Percentiles rank a stretch among this genome's conserved stretches.
Conservation (phyloP, 148 eudicot species). For the Rhododendron molle region DNA sequence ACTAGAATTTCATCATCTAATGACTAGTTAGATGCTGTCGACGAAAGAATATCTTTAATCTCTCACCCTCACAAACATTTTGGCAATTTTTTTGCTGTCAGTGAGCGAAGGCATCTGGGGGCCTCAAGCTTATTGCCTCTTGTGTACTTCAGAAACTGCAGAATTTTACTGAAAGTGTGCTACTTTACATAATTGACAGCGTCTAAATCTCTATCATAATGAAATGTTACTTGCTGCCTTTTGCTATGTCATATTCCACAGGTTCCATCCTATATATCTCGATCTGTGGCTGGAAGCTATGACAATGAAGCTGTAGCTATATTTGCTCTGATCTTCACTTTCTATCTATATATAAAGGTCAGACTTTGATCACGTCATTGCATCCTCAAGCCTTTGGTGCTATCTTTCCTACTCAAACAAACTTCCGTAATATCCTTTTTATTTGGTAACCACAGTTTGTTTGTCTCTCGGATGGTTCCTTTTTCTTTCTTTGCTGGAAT, state of each 20-base stretch:
- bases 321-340: conserved; percentile 90
- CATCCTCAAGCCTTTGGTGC: neutral
- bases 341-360: conserved; percentile 92
- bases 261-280: conserved; percentile 98
- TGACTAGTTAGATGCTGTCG: neutral
- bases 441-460: neutral
- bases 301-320: conserved; percentile 99
- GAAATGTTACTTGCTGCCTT: neutral
- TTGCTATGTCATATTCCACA: conserved; percentile 23
- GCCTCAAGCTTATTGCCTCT: neutral
- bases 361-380: conserved; percentile 6
- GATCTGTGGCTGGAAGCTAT: conserved; percentile 99
- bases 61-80: neutral
- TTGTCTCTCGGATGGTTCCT: neutral
- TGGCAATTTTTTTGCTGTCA: neutral
- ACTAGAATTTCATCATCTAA: neutral
- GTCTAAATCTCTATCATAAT: neutral
- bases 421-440: neutral
- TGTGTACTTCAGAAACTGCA: neutral
- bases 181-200: neutral
- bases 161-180: neutral
- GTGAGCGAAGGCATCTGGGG: neutral
- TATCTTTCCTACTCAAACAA: neutral
- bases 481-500: neutral
- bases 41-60: neutral